These are phyloP conservation scores for Syncephalis plumigaleata DNA, from an alignment of 371 early-diverging fungal genomes.

Conservation along the genomic window DNA sequence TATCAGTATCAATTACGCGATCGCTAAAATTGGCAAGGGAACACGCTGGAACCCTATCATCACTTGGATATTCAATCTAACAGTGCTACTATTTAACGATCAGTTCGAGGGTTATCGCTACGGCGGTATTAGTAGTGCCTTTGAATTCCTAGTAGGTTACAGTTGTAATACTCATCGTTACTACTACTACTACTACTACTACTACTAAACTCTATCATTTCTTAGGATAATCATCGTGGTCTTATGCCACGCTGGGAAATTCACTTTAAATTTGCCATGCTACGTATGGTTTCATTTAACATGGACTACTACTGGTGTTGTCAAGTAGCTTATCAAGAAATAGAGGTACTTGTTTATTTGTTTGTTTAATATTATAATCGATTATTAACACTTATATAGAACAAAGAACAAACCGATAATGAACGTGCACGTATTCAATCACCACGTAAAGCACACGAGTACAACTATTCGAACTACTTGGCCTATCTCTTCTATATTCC, in stretches of 20 bases:
- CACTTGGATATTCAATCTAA: conserved; percentile 66
- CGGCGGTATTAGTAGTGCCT: conserved; percentile 20
- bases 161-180: neutral
- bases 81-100: conserved; percentile 57
- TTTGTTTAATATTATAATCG: conserved; percentile 4
- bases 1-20: conserved; percentile 32
- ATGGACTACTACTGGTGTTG: conserved; percentile 83
- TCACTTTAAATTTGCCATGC: conserved; percentile 75
- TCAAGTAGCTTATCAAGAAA: conserved; percentile 10
- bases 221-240: conserved; percentile 37
- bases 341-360: conserved; percentile 2
- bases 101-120: conserved; percentile 52
- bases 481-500: conserved; percentile 77
- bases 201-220: neutral
- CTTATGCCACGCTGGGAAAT: conserved; percentile 68
- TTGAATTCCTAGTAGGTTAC: conserved; percentile 49
- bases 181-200: neutral
- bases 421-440: conserved; percentile 43
- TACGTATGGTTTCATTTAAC: conserved; percentile 76
- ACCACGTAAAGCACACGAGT: conserved; percentile 37
- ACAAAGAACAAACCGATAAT: conserved; percentile 6
- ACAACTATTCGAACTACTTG: conserved; percentile 53
- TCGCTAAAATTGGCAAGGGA: conserved; percentile 30
- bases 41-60: conserved; percentile 35
- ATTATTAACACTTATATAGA: neutral